These are phyloP conservation scores for Coffea eugenioides DNA, from an alignment of 257 asterid genomes.

Conservation along the genomic window DNA sequence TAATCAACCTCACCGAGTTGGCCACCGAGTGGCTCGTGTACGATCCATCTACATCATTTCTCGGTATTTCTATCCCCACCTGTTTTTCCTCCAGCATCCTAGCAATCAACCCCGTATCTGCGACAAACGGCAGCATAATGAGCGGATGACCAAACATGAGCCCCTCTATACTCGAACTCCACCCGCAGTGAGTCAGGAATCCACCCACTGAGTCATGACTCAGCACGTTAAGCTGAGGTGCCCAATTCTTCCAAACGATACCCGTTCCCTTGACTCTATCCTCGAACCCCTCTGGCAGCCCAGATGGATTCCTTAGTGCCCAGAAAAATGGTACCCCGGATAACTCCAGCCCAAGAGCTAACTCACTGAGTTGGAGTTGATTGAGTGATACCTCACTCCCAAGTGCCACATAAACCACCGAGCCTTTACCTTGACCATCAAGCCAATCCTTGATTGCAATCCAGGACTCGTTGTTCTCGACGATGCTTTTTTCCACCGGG, in stretches of 20 bases:
- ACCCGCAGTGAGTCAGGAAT: constrained; percentile 27
- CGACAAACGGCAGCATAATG: constrained; percentile 5
- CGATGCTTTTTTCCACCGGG: neutral
- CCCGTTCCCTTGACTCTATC: constrained; percentile 21
- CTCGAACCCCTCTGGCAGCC: constrained; percentile 15
- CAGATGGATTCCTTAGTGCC: constrained; percentile 1
- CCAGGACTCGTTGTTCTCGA: neutral
- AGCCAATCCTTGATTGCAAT: constrained; percentile 4
- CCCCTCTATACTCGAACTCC: constrained; percentile 16
- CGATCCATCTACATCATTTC: constrained; percentile 9
- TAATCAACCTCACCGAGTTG: constrained; percentile 13
- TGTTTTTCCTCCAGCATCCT: constrained; percentile 16
- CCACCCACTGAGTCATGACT: constrained; percentile 19
- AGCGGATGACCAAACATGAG: constrained; percentile 1
- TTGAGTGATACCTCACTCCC: constrained; percentile 11
- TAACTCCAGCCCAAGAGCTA: constrained; percentile 12
- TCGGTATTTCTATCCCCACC: constrained; percentile 13
- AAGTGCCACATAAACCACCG: constrained; percentile 21
- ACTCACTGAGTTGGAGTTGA: neutral
- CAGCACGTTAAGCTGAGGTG: constrained; percentile 14
- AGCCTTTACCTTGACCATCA: neutral
- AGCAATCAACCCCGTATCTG: constrained; percentile 13
- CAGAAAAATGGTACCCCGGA: constrained; percentile 15
- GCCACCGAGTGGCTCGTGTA: constrained; percentile 19
- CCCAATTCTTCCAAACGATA: constrained; percentile 15